A percentile compares a stretch with the other conserved stretches of the same genome.
These are phyloP conservation scores for Picea sitchensis DNA, from an alignment of 75 land plant genomes.

Conservation along the genomic window DNA sequence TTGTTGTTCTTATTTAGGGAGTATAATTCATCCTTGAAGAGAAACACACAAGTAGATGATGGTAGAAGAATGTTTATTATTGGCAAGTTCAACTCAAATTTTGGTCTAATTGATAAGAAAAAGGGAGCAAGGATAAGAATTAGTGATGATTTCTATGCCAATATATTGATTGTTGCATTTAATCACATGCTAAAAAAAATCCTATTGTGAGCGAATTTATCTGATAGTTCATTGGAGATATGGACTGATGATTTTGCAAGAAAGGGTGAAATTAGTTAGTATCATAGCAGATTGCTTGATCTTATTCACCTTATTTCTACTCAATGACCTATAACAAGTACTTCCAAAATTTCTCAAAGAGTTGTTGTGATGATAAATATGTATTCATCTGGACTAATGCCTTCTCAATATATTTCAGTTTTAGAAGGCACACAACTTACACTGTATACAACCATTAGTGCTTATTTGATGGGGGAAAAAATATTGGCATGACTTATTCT, in stretches of 20 bases:
- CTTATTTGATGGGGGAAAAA: conserved; percentile 57
- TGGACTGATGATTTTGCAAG: conserved; percentile 76
- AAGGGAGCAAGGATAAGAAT: too few relatives aligned
- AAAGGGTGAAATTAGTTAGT: conserved; percentile 72
- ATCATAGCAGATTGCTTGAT: conserved; percentile 80
- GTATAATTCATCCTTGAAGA: too few relatives aligned
- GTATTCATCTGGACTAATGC: conserved; percentile 10
- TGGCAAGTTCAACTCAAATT: too few relatives aligned
- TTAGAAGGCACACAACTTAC: conserved; percentile 74
- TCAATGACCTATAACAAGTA: conserved; percentile 3
- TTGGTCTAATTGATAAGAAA: too few relatives aligned
- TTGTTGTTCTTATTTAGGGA: too few relatives aligned
- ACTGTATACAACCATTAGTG: conserved; percentile 63
- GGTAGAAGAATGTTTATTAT: too few relatives aligned
- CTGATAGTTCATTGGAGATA: conserved; percentile 44
- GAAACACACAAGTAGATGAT: too few relatives aligned
- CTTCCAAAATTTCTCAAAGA: conserved; percentile 49
- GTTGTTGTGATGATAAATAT: conserved; percentile 32
- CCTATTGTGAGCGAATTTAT: conserved; percentile 9
- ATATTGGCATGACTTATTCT: conserved; percentile 8
- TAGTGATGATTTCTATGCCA: too few relatives aligned
- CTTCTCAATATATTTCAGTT: conserved; percentile 54
- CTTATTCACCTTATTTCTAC: conserved; percentile 55
- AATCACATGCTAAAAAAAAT: background rate
- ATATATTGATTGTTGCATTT: too few relatives aligned